phyloP scores from a whole-genome alignment of 1,139 yeast species.

The Yamadazyma buinensis region DNA sequence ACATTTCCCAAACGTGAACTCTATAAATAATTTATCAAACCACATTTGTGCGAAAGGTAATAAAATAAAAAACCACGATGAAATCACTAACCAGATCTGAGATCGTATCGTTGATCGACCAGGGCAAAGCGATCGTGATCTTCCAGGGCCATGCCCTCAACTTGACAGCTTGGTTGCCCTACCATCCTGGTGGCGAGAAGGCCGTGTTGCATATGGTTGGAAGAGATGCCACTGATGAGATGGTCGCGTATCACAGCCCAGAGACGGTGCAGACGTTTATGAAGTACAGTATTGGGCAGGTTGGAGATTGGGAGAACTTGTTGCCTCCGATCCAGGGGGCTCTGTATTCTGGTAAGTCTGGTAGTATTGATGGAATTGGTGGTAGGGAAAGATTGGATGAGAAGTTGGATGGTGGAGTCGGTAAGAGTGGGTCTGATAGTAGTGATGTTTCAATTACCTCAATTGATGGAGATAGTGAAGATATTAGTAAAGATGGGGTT shows the following conservation, averaged over 20 bases:
- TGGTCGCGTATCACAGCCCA: slow-evolving; percentile 73
- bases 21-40: too few relatives aligned
- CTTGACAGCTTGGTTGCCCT: slow-evolving; percentile 64
- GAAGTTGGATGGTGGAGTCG: slow-evolving; percentile 16
- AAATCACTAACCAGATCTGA: slow-evolving; percentile 17
- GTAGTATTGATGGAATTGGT: not conserved
- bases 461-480: not conserved
- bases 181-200: slow-evolving; percentile 88
- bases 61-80: not conserved
- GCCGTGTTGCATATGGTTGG: slow-evolving; percentile 85
- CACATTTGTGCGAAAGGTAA: not conserved
- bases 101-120: slow-evolving; percentile 49
- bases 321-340: slow-evolving; percentile 92
- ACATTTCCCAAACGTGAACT: too few relatives aligned
- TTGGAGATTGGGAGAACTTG: slow-evolving; percentile 69
- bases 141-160: slow-evolving; percentile 58
- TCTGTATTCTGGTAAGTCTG: slow-evolving; percentile 21
- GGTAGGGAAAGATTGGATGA: slow-evolving; percentile 12
- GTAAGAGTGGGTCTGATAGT: not conserved
- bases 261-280: slow-evolving; percentile 50
- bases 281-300: slow-evolving; percentile 59
- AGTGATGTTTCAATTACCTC: slow-evolving; percentile 6
- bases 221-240: slow-evolving; percentile 86
- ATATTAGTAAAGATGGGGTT: slow-evolving; percentile 21
- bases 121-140: slow-evolving; percentile 69